Evolutionary conservation across 139 green algal species (phyloP).

Genomic region (Chlamydomonas eustigma): DNA sequence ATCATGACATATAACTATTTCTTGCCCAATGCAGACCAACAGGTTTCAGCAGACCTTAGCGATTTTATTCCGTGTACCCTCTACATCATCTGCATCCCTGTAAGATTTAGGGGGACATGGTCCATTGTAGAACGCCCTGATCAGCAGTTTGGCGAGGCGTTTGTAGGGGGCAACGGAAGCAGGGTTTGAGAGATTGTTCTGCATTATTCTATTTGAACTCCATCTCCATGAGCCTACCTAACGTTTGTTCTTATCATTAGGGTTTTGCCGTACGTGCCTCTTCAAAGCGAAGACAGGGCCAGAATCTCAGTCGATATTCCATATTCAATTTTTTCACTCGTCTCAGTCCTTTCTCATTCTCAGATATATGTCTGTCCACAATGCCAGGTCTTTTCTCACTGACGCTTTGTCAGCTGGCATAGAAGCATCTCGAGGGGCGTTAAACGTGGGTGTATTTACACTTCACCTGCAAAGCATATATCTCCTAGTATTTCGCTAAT

Average conservation of each 20-base stretch:
- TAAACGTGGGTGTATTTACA: background rate
- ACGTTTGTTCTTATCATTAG: too few relatives aligned
- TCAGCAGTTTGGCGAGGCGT: constrained; percentile 14
- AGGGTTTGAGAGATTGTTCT: background rate
- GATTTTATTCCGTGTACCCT: constrained; percentile 18
- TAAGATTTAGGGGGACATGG: constrained; percentile 28
- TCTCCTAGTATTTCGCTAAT: too few relatives aligned
- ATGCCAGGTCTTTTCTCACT: background rate
- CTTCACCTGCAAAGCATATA: too few relatives aligned
- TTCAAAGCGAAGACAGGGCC: background rate
- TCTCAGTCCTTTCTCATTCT: background rate
- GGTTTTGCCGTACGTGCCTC: too few relatives aligned
- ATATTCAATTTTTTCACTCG: background rate
- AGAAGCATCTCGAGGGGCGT: background rate
- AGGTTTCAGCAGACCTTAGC: constrained; percentile 21
- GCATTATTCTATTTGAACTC: background rate
- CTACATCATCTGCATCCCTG: constrained; percentile 9
- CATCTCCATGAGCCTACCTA: background rate
- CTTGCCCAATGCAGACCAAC: background rate
- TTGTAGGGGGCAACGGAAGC: background rate
- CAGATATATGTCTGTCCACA: constrained; percentile 9
- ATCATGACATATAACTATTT: background rate
- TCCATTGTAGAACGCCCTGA: constrained; percentile 33
- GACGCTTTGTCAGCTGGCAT: background rate
- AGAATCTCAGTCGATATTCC: background rate